Base-by-base conservation (phyloP, 768 basidiomycete species). In the Erythrobasidium yunnanense region DNA sequence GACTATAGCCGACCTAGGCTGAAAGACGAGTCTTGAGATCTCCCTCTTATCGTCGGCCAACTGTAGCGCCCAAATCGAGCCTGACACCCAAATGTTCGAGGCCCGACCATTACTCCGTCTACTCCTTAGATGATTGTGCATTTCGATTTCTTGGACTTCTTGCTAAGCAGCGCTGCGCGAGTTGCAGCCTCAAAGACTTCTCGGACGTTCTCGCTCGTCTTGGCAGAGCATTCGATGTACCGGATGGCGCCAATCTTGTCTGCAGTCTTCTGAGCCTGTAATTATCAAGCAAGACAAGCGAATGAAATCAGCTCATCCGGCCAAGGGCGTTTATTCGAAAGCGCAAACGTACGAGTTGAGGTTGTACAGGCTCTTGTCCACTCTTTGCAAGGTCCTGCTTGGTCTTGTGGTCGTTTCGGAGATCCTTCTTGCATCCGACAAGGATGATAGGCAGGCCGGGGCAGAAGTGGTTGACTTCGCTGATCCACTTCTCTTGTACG, bases 401-500 rank as follows among this genome's bases (percentile, higher is more conserved):
- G 53, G 92, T 90, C 75, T 90, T 84, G 32, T 84, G 83, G 79
- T 99, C 93, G 73, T 88, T 85, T 77, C 93, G 81, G 68, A 99
- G 83, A 79, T 99, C 95, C 82, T 92, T 96, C 85, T 97, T 97
- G 83, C 90, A 95, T 17, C 90, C 95, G 70, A 99, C 92, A 66
- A 99, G 87, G 74, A 99, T 90, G 79, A 95, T 87, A 52, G 95
- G 95, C 49, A 96, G 80, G 54, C 87, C 87, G 7, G 87, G 82
- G 77, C 93, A 97, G 79, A 97, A 74, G 78, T 97, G 95, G 82
- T 90, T 87, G 46, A 99, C 92, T 76, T 99, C 93, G 38, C 90
- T 88, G 74, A 96, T 93, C 93, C 93, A 99, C 91, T 97, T 97
- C 81, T 99, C 95, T 81, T 96, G 91, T 30, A 99, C 95, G 84